A percentile compares a stretch with the other conserved stretches of the same genome.
Evolutionary conservation across 2,329 filamentous ascomycete species (phyloP).

Genomic region (Alternaria panax): DNA sequence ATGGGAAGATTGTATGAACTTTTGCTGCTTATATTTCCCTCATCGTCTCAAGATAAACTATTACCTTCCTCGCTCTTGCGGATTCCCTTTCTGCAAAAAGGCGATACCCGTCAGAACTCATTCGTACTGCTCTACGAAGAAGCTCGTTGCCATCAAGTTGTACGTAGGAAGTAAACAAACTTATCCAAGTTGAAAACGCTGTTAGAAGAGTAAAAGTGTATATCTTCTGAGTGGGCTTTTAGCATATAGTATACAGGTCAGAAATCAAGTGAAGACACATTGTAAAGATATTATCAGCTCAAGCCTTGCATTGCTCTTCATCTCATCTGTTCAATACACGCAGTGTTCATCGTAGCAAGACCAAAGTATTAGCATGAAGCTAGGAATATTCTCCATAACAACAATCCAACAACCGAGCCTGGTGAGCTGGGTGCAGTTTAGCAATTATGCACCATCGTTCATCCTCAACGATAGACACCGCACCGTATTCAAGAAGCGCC

Average conservation of each 20-base stretch:
- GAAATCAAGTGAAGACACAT: background rate
- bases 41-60: background rate
- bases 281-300: background rate
- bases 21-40: background rate
- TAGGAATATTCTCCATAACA: background rate
- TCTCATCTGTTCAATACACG: background rate
- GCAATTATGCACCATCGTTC: background rate
- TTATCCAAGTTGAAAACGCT: no score
- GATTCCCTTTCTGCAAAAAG: no score
- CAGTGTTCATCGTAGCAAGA: background rate
- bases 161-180: no score
- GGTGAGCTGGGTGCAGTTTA: background rate
- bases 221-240: no score
- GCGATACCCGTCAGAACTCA: no score
- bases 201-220: no score
- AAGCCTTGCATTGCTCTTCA: conserved; percentile 5
- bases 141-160: no score
- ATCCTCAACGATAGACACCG: background rate
- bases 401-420: background rate
- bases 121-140: no score
- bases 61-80: background rate
- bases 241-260: no score
- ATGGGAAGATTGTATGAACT: background rate
- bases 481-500: background rate
- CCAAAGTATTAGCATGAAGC: background rate